Evolutionary conservation across 768 basidiomycete species (phyloP).

Genomic region (Steccherinum ochraceum): DNA sequence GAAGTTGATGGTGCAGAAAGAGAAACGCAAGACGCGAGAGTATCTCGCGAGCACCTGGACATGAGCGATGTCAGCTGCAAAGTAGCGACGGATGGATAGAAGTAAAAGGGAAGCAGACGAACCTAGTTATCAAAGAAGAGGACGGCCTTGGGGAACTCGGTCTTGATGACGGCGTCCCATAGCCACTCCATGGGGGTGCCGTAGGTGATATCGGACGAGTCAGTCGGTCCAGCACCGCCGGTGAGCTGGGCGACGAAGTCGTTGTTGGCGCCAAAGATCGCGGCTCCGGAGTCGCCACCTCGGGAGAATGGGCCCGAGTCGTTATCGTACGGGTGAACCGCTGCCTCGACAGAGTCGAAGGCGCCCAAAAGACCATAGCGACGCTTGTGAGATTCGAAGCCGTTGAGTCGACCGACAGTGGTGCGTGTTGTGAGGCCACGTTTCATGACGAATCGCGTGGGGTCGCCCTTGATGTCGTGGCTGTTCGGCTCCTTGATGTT

Average conservation of each 20-base stretch:
- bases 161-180: slow-evolving; percentile 9
- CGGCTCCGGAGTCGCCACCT: slow-evolving; percentile 15
- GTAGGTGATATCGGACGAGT: slow-evolving; percentile 17
- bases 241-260: slow-evolving; percentile 23
- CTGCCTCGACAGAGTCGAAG: slow-evolving; percentile 17
- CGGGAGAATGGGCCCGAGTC: slow-evolving; percentile 16
- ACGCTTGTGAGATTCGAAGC: slow-evolving; percentile 16
- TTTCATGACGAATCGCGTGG: slow-evolving; percentile 19
- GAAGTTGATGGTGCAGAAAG: no score
- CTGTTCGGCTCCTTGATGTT: slow-evolving; percentile 17
- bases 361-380: slow-evolving; percentile 12
- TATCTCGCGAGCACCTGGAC: no score
- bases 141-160: slow-evolving; percentile 3
- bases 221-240: slow-evolving; percentile 18
- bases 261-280: slow-evolving; percentile 14
- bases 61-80: no score
- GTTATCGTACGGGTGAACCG: slow-evolving; percentile 16
- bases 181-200: slow-evolving; percentile 20
- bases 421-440: slow-evolving; percentile 16
- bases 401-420: slow-evolving; percentile 15
- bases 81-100: no score
- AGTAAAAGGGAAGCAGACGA: no score
- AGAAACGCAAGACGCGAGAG: no score
- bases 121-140: no score
- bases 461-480: slow-evolving; percentile 19